Evolutionary conservation across 768 basidiomycete species (phyloP).

Genomic region (Lactifluus volemus): DNA sequence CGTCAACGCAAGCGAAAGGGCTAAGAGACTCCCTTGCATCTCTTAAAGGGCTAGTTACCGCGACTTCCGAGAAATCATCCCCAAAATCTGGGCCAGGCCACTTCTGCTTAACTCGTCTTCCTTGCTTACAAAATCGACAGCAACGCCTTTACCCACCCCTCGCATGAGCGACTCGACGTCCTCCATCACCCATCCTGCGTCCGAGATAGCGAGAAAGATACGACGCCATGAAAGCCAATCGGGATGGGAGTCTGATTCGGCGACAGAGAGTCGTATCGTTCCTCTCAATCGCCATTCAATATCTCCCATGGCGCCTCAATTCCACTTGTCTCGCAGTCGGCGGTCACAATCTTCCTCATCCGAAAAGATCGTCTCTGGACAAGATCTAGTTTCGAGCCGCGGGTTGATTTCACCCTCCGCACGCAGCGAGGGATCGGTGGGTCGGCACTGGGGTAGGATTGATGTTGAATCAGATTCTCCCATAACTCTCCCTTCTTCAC

Average conservation of each 20-base stretch:
- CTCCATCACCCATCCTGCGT: slow-evolving; percentile 53
- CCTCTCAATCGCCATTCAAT: slow-evolving; percentile 57
- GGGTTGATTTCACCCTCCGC: slow-evolving; percentile 8
- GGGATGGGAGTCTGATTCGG: slow-evolving; percentile 48
- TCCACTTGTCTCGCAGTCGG: slow-evolving; percentile 22
- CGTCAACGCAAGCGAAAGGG: slow-evolving; percentile 32
- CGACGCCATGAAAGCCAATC: slow-evolving; percentile 31
- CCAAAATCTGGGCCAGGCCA: slow-evolving; percentile 56
- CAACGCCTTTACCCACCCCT: slow-evolving; percentile 18
- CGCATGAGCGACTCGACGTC: slow-evolving; percentile 43
- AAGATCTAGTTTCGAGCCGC: neutral
- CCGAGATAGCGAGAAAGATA: slow-evolving; percentile 35
- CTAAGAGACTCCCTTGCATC: slow-evolving; percentile 38
- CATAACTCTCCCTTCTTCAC: slow-evolving; percentile 30
- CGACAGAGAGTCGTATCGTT: slow-evolving; percentile 43
- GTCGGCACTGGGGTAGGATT: slow-evolving; percentile 28
- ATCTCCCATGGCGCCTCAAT: slow-evolving; percentile 54
- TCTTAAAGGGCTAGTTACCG: slow-evolving; percentile 28
- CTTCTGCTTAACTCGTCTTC: slow-evolving; percentile 47
- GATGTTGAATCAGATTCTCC: slow-evolving; percentile 32
- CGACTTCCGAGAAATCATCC: slow-evolving; percentile 26
- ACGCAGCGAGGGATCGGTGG: slow-evolving; percentile 20
- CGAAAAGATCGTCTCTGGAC: slow-evolving; percentile 4
- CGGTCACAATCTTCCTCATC: slow-evolving; percentile 31
- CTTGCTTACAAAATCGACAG: slow-evolving; percentile 19